Conservation (phyloP, 1,284 basidiomycete genomes). For the Trametes versicolor region DNA sequence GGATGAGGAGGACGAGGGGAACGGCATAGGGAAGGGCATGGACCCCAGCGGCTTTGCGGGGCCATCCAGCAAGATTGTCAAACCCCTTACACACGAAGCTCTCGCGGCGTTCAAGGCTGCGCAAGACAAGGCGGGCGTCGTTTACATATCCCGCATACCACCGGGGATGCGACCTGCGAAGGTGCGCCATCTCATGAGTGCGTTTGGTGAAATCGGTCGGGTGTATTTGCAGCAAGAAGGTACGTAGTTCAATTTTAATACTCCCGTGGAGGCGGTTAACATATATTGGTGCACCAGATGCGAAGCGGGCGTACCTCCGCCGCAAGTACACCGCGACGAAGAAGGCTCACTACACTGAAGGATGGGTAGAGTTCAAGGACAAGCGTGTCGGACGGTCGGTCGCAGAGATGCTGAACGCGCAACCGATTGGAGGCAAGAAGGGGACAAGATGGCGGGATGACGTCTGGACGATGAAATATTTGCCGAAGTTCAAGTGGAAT, state of each 20-base stretch:
- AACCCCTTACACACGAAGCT: constrained; percentile 77
- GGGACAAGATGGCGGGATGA: constrained; percentile 94
- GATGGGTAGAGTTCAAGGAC: constrained; percentile 98
- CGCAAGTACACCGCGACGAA: constrained; percentile 84
- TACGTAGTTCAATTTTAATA: constrained; percentile 42
- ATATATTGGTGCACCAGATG: constrained; percentile 56
- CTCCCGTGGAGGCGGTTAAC: constrained; percentile 9
- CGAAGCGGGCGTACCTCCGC: constrained; percentile 81
- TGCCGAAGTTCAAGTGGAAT: constrained; percentile 98
- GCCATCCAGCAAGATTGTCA: constrained; percentile 63
- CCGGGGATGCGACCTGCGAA: constrained; percentile 99
- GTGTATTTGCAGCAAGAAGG: constrained; percentile 92
- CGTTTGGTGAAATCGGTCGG: constrained; percentile 84
- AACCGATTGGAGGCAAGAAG: constrained; percentile 95
- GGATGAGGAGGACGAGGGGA: constrained; percentile 37
- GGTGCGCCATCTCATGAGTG: constrained; percentile 91
- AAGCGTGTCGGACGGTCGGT: constrained; percentile 92
- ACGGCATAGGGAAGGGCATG: constrained; percentile 54
- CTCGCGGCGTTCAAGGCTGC: constrained; percentile 76
- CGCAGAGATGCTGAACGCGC: constrained; percentile 96
- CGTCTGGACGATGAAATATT: constrained; percentile 99
- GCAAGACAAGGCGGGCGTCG: constrained; percentile 80
- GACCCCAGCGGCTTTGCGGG: constrained; percentile 66
- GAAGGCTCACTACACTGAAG: constrained; percentile 90
- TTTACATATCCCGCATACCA: constrained; percentile 97